phyloP scores from a whole-genome alignment of 176 grass and related monocot genomes.

The Juncus inflexus region DNA sequence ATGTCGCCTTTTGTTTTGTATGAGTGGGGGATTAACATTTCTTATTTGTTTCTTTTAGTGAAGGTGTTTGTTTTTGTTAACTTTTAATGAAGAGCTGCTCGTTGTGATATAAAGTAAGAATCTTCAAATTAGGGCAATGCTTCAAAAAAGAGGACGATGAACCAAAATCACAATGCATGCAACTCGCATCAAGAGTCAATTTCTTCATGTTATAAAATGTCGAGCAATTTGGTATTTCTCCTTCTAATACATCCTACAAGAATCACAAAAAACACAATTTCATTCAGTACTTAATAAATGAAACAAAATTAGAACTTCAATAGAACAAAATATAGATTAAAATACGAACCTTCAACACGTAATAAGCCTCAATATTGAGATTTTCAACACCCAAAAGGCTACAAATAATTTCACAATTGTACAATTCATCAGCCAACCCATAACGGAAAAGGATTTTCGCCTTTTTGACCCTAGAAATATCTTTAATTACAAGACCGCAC shows the following conservation, averaged over 20 bases:
- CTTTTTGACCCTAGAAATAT: constrained; percentile 5
- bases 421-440: background rate
- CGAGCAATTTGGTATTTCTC: background rate
- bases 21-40: too few species aligned
- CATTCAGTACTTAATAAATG: background rate
- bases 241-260: constrained; percentile 1
- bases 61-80: too few species aligned
- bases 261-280: background rate
- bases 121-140: constrained; percentile 18
- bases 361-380: background rate
- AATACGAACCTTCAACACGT: background rate
- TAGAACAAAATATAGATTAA: too few species aligned
- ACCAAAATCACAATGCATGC: background rate
- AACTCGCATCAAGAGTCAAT: background rate
- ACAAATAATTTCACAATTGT: background rate
- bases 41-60: too few species aligned
- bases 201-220: background rate
- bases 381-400: constrained; percentile 1
- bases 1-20: too few species aligned
- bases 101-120: background rate
- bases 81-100: background rate
- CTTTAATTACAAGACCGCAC: too few species aligned
- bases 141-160: background rate
- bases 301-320: too few species aligned
- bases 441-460: background rate